Evolutionary conservation across 2,329 filamentous ascomycete genomes (phyloP).

Genomic region (Emericellopsis cladophorae): DNA sequence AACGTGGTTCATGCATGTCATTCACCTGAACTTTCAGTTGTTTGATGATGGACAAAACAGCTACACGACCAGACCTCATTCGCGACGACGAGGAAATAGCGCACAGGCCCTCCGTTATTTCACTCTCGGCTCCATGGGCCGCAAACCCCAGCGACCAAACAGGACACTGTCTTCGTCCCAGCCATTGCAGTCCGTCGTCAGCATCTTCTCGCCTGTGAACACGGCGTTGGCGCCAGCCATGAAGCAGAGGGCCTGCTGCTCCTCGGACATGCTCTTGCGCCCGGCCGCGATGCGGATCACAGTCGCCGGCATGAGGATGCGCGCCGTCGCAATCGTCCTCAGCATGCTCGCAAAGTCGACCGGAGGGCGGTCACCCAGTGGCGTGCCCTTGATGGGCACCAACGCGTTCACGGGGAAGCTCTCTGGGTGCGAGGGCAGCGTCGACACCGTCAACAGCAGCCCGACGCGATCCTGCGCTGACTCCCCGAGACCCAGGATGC

Average conservation of each 20-base stretch:
- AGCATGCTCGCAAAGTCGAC: constrained; percentile 69
- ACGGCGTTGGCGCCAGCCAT: constrained; percentile 89
- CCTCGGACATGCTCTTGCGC: constrained; percentile 71
- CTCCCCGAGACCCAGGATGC: constrained; percentile 79
- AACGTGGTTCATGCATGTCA: too few species aligned
- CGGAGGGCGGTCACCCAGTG: constrained; percentile 60
- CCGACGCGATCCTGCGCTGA: constrained; percentile 68
- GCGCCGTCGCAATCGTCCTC: constrained; percentile 71
- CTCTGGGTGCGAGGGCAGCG: constrained; percentile 71
- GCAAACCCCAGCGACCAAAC: constrained; percentile 72
- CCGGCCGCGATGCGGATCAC: constrained; percentile 83
- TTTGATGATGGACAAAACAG: too few species aligned
- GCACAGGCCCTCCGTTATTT: not conserved
- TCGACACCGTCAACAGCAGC: constrained; percentile 70
- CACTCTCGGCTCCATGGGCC: constrained; percentile 46
- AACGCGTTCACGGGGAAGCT: constrained; percentile 86
- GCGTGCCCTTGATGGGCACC: constrained; percentile 83
- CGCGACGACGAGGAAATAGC: too few species aligned
- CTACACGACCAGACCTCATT: too few species aligned
- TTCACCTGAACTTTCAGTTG: too few species aligned
- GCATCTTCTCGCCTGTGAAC: constrained; percentile 91
- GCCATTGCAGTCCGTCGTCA: constrained; percentile 82
- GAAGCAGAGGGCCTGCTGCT: constrained; percentile 82
- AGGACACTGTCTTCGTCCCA: constrained; percentile 81
- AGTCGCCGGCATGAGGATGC: constrained; percentile 70